These are phyloP conservation scores for Rhododendron kiyosumense DNA, from an alignment of 148 eudicot species.

Conservation along the genomic window DNA sequence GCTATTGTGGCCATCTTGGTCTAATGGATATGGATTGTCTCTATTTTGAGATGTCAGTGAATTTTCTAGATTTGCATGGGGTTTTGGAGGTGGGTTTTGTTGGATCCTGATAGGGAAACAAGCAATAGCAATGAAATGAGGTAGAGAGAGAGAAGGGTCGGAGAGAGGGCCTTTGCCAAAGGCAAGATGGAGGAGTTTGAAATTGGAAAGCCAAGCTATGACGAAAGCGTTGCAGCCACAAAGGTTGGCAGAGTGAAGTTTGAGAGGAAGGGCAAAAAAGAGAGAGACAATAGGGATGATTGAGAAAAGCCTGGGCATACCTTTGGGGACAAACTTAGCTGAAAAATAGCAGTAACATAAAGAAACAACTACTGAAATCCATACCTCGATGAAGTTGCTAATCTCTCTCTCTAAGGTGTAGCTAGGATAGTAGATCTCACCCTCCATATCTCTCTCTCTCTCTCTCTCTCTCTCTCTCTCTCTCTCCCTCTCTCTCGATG, in stretches of 20 bases:
- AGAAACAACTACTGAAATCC: slow-evolving; percentile 19
- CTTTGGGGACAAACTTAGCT: not conserved
- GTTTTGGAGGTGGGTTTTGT: not conserved
- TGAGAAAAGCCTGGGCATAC: not conserved
- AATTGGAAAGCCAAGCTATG: not conserved
- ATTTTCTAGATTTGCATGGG: not conserved
- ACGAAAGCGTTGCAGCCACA: slow-evolving; percentile 21
- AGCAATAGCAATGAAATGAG: too few species aligned
- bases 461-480: not conserved
- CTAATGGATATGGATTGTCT: too few species aligned
- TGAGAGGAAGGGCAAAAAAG: slow-evolving; percentile 39
- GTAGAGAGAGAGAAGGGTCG: too few species aligned
- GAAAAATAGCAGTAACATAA: not conserved
- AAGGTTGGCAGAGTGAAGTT: slow-evolving; percentile 25
- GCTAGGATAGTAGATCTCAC: too few species aligned
- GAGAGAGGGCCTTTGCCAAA: too few species aligned
- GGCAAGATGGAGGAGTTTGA: too few species aligned
- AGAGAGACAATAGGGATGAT: slow-evolving; percentile 31
- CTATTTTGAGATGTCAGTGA: not conserved
- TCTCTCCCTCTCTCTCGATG: too few species aligned
- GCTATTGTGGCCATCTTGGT: too few species aligned
- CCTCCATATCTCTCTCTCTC: too few species aligned
- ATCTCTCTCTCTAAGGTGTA: not conserved
- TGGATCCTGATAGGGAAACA: too few species aligned
- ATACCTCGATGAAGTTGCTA: slow-evolving; percentile 27